Evolutionary conservation across 805 yeast genomes (phyloP), one percentile per base, ranked within the genome.

Genomic region (Starmerella asiatica): DNA sequence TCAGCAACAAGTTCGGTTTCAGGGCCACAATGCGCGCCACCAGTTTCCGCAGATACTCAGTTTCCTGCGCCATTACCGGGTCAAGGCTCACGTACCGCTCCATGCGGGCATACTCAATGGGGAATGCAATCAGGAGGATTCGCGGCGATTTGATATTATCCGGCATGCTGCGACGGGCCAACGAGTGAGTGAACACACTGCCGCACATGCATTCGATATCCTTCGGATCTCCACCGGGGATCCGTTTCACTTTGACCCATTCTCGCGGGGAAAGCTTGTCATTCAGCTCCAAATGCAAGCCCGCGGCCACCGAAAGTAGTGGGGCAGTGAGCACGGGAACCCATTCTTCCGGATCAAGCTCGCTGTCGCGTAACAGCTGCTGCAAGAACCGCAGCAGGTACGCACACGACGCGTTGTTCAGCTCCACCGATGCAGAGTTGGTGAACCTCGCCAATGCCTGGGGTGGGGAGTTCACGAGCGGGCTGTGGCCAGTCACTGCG

Each of bases 181-280:
- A 63, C 15, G 76, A 73, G 48, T 85, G 84, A 0, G 96, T 79
- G 58, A 86, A 84, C 3, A 83, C 79, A 4, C 83, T 59, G 0
- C 98, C 99, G 52, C 79, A 76, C 3, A 88, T 57, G 23, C 72
- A 69, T 21, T 62, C 61, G 0, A 88, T 73, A 32, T 79, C 76
- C 4, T 64, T 61, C 1, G 77, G 70, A 1, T 56, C 43, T 0
- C 93, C 91, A 1, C 98, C 97, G 0, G 77, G 68, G 7, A 88
- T 73, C 43, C 84, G 69, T 55, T 91, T 93, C 33, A 91, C 68
- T 54, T 93, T 91, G 32, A 91, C 73, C 57, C 82, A 88, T 49
- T 79, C 86, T n/a, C 88, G 69, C 36, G 86, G 76, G 56, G 91
- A 96, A 44, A 85, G 68, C 3, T 78, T 76, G 45, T 79, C 88